Evolutionary conservation across 2,329 filamentous ascomycete species (phyloP).

Genomic region (Claviceps sp.): DNA sequence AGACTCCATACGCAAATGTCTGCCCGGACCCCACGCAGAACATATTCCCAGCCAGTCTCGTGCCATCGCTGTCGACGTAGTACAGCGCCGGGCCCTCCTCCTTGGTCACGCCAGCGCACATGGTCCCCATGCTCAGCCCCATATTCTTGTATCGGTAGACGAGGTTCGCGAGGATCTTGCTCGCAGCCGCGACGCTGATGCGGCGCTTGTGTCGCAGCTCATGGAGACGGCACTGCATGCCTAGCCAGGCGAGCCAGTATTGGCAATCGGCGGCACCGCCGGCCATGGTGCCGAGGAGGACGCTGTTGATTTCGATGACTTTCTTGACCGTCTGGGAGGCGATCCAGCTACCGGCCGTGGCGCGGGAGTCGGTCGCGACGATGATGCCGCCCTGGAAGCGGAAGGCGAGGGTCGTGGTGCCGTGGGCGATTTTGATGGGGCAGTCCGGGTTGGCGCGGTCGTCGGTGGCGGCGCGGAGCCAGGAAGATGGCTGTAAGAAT

Average conservation of each 20-base stretch:
- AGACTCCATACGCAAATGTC: constrained; percentile 96
- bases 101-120: constrained; percentile 94
- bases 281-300: constrained; percentile 92
- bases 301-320: constrained; percentile 96
- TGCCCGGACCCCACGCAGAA: constrained; percentile 98
- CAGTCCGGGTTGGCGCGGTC: constrained; percentile 93
- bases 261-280: constrained; percentile 98
- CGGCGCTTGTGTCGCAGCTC: constrained; percentile 98
- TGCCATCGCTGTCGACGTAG: constrained; percentile 94
- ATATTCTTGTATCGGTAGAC: constrained; percentile 99
- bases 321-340: constrained; percentile 99
- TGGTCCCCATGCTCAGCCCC: constrained; percentile 97
- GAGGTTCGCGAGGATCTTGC: constrained; percentile 96
- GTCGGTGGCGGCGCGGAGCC: constrained; percentile 94
- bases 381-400: constrained; percentile 97
- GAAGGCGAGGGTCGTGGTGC: constrained; percentile 95
- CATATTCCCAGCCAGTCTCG: constrained; percentile 79
- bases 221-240: constrained; percentile 97
- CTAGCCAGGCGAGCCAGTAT: constrained; percentile 98
- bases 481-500: constrained; percentile 59
- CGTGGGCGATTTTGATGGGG: constrained; percentile 98
- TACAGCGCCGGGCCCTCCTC: constrained; percentile 95
- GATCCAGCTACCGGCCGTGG: constrained; percentile 97
- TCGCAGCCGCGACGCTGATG: constrained; percentile 92
- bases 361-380: constrained; percentile 93